phyloP scores from a whole-genome alignment of 2,329 filamentous ascomycete genomes.

The Cryphonectria naterciae region DNA sequence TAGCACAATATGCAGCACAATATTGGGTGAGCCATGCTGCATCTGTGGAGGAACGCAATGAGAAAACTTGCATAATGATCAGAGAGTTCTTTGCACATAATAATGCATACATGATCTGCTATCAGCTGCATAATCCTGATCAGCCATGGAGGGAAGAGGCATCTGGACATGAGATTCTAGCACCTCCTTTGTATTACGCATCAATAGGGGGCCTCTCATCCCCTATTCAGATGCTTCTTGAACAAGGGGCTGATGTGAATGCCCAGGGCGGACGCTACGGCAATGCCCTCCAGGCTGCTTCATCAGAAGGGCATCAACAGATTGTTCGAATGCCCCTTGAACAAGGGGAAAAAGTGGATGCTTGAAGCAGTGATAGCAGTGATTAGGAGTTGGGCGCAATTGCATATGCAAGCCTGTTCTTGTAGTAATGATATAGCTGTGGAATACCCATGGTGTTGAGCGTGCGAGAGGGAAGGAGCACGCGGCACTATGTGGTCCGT shows the following conservation, averaged over 20 bases:
- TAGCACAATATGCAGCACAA: neutral
- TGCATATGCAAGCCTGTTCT: no score
- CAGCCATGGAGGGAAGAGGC: neutral
- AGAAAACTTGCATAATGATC: neutral
- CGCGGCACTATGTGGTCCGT: no score
- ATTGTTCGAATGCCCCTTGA: neutral
- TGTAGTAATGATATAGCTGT: no score
- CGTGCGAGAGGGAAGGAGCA: no score
- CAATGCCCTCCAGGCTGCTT: neutral
- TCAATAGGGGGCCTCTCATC: neutral
- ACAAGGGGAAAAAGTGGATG: no score
- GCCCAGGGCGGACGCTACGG: neutral
- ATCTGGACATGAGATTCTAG: neutral
- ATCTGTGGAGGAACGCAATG: neutral
- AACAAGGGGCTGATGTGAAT: neutral
- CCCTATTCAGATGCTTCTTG: neutral
- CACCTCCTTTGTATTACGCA: neutral
- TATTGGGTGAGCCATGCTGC: neutral
- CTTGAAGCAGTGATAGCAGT: no score
- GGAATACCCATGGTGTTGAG: no score
- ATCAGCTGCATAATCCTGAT: neutral
- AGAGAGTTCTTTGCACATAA: neutral
- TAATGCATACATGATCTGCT: neutral
- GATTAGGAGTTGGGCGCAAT: no score
- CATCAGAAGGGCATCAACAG: neutral